phyloP scores from a whole-genome alignment of 345 rosid genomes.

The Euphorbia peplus region DNA sequence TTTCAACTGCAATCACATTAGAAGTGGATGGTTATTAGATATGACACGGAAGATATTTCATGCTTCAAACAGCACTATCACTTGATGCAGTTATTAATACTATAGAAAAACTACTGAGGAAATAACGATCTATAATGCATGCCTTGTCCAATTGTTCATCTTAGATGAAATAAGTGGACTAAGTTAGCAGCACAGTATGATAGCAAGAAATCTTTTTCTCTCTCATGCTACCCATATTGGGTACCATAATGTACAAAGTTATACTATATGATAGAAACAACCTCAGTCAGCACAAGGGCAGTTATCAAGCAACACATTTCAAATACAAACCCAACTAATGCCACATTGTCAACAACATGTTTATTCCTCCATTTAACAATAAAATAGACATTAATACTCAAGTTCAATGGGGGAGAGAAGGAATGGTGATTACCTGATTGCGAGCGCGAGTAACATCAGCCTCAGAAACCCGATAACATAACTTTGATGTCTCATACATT shows the following conservation, averaged over 20 bases:
- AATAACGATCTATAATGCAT: neutral
- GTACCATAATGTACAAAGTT: neutral
- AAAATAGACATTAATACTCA: neutral
- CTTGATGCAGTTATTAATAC: neutral
- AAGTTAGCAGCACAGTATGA: neutral
- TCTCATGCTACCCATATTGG: neutral
- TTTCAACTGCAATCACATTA: slow-evolving; percentile 61
- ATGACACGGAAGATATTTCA: neutral
- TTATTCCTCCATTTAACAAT: neutral
- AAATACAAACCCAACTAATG: neutral
- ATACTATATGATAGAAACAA: neutral
- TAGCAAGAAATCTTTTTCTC: neutral
- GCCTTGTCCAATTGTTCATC: neutral
- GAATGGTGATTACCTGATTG: slow-evolving; percentile 62
- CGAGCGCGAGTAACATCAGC: slow-evolving; percentile 94
- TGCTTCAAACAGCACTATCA: neutral
- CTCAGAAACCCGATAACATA: slow-evolving; percentile 88
- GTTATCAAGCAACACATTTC: too few species aligned
- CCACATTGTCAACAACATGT: neutral
- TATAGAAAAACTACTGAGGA: neutral
- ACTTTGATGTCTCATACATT: slow-evolving; percentile 80
- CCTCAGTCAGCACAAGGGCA: neutral
- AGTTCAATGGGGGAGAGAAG: slow-evolving; percentile 4
- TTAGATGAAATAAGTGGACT: neutral
- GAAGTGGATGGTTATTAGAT: neutral